Evolutionary conservation across 345 rosid genomes (phyloP).

Genomic region (Salix dunnii): DNA sequence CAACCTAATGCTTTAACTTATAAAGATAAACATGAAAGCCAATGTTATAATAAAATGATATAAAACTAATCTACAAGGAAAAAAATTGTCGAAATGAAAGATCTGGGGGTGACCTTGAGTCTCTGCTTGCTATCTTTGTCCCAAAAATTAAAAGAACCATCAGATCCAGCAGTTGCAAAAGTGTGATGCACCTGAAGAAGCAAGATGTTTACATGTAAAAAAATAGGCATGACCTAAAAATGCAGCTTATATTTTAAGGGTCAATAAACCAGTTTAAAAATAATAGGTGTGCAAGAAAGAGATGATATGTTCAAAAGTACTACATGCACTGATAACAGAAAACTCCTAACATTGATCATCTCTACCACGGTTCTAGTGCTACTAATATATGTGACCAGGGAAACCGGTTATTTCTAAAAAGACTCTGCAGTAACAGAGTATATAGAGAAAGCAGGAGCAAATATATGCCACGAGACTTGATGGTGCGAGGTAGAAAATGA

Average conservation of each 20-base stretch:
- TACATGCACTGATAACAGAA: not conserved
- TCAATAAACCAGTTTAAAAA: not conserved
- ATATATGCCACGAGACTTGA: not conserved
- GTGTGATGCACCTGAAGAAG: conserved; percentile 75
- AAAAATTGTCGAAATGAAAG: not conserved
- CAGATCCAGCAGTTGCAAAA: conserved; percentile 97
- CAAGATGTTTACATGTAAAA: conserved; percentile 9
- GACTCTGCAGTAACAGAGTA: not conserved
- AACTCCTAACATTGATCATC: not conserved
- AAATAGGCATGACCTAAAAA: not conserved
- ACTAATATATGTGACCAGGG: not conserved
- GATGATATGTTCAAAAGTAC: not conserved
- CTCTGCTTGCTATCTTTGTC: conserved; percentile 99
- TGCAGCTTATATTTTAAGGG: not conserved
- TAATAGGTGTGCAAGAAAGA: not conserved
- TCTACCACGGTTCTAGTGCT: not conserved
- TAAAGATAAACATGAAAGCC: not conserved
- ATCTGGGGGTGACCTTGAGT: conserved; percentile 61
- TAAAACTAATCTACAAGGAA: not conserved
- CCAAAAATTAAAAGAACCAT: conserved; percentile 98
- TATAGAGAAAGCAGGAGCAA: not conserved
- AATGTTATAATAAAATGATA: not conserved
- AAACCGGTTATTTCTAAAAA: not conserved
- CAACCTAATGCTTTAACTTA: not conserved
- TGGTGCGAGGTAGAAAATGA: not conserved